phyloP scores from a whole-genome alignment of 2,329 filamentous ascomycete genomes.

The Cladophialophora chaetospira region DNA sequence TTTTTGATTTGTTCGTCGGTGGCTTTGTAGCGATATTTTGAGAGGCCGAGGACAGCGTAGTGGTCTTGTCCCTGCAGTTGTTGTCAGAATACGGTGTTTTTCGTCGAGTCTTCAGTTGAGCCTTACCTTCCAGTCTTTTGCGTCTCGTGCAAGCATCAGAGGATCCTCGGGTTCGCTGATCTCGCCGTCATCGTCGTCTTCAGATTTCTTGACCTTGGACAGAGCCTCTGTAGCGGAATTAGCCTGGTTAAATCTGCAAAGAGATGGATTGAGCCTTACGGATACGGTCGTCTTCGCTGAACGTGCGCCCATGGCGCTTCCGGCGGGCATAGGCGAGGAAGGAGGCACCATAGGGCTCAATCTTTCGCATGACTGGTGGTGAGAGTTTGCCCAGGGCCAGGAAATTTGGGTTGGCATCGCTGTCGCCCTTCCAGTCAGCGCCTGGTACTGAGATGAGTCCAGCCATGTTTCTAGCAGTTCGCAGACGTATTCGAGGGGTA shows the following conservation, averaged over 20 bases:
- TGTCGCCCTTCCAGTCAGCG: conserved; percentile 72
- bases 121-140: conserved; percentile 98
- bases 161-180: conserved; percentile 93
- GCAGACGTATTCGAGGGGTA: too few relatives aligned
- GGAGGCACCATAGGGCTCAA: conserved; percentile 95
- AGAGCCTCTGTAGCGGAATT: conserved; percentile 63
- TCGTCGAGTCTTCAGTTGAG: background rate
- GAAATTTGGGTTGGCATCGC: conserved; percentile 73
- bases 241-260: background rate
- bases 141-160: conserved; percentile 85
- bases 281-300: conserved; percentile 97
- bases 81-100: too few relatives aligned
- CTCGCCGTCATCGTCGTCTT: conserved; percentile 85
- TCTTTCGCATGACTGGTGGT: conserved; percentile 75
- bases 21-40: conserved; percentile 87
- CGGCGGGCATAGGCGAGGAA: conserved; percentile 77
- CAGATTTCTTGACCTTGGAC: conserved; percentile 91
- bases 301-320: conserved; percentile 91
- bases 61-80: conserved; percentile 89
- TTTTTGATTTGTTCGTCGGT: conserved; percentile 99
- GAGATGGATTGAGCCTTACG: conserved; percentile 38
- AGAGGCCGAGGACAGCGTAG: conserved; percentile 92
- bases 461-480: too few relatives aligned
- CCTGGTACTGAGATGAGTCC: conserved; percentile 62
- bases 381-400: conserved; percentile 78